Evolutionary conservation across 768 basidiomycete species (phyloP).

Genomic region (Panaeolus papilionaceus): DNA sequence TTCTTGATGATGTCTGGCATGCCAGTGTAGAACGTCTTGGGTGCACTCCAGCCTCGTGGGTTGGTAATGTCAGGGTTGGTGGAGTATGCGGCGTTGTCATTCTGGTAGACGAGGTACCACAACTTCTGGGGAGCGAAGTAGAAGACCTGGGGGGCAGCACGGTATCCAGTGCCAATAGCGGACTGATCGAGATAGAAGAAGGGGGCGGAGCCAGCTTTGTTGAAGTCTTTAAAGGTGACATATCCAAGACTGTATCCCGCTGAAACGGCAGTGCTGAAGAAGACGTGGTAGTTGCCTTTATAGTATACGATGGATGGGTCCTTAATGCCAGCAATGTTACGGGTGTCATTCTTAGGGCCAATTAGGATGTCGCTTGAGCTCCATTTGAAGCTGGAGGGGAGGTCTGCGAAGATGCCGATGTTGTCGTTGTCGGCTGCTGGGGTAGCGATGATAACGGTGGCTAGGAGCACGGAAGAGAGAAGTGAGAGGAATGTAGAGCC

Average conservation of each 20-base stretch:
- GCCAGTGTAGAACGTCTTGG: slow-evolving; percentile 24
- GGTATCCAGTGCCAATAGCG: slow-evolving; percentile 26
- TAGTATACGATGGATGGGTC: slow-evolving; percentile 27
- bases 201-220: slow-evolving; percentile 16
- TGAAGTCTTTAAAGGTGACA: slow-evolving; percentile 26
- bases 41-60: slow-evolving; percentile 26
- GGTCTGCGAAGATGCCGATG: neutral
- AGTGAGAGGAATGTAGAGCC: neutral
- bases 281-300: slow-evolving; percentile 28
- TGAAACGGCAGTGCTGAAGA: slow-evolving; percentile 23
- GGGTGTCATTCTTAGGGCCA: slow-evolving; percentile 21
- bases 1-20: slow-evolving; percentile 22
- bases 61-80: slow-evolving; percentile 28
- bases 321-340: slow-evolving; percentile 25
- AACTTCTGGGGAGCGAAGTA: slow-evolving; percentile 30
- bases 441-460: neutral
- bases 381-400: slow-evolving; percentile 23
- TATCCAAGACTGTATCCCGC: slow-evolving; percentile 24
- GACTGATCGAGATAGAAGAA: slow-evolving; percentile 27
- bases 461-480: neutral
- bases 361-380: slow-evolving; percentile 21
- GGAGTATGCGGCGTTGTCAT: slow-evolving; percentile 27
- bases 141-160: slow-evolving; percentile 28
- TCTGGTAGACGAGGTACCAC: slow-evolving; percentile 30
- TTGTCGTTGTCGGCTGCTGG: neutral